phyloP scores from a whole-genome alignment of 164 flowering plant species.

The Liquidambar formosana region DNA sequence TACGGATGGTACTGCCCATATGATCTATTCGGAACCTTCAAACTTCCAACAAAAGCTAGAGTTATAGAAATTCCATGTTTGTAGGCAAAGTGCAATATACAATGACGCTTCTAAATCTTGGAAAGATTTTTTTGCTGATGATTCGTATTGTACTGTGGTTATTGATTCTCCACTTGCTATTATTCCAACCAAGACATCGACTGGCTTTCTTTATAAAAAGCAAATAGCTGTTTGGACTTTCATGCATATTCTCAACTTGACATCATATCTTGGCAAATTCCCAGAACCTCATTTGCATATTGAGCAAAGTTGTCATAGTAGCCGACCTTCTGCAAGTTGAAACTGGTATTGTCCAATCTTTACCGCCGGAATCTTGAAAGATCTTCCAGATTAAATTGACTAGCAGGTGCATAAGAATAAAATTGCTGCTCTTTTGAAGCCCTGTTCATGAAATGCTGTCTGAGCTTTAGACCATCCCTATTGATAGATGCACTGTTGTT shows the following conservation, averaged over 20 bases:
- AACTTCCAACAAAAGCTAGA: not conserved
- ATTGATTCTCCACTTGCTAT: conserved; percentile 24
- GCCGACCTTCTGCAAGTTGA: conserved; percentile 14
- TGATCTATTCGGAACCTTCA: not conserved
- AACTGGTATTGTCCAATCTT: not conserved
- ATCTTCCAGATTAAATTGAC: not conserved
- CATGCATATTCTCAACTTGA: conserved; percentile 14
- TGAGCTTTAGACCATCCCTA: not conserved
- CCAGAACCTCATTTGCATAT: conserved; percentile 8
- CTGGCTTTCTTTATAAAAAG: conserved; percentile 1
- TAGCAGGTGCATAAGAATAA: no score
- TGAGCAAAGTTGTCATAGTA: not conserved
- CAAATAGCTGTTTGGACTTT: not conserved
- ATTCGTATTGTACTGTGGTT: conserved; percentile 7
- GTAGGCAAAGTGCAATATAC: not conserved
- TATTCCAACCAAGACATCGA: conserved; percentile 22
- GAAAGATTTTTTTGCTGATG: conserved; percentile 13
- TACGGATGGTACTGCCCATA: not conserved
- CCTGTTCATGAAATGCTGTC: not conserved
- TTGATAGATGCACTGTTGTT: not conserved
- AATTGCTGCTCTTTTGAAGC: no score
- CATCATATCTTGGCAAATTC: conserved; percentile 18
- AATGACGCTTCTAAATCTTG: conserved; percentile 10
- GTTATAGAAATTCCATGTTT: not conserved
- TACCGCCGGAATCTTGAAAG: not conserved